Conservation (phyloP, 2,329 filamentous ascomycete species). For the Fusarium chuoi region DNA sequence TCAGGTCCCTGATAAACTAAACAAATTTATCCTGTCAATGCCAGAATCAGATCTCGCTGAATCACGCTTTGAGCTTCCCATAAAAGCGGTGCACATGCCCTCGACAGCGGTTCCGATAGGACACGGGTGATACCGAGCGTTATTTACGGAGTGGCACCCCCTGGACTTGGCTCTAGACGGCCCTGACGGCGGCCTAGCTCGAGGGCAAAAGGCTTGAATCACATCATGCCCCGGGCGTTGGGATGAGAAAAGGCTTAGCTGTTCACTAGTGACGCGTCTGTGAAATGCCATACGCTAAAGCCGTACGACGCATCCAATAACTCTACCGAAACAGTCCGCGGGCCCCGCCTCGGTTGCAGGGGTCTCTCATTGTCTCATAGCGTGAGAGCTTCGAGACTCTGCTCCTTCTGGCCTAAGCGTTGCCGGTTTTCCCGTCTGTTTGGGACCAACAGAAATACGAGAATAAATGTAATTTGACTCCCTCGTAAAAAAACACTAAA, state of each 20-base stretch:
- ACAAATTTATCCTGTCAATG: background rate
- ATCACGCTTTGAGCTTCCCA: background rate
- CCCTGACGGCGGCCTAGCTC: background rate
- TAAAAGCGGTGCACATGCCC: background rate
- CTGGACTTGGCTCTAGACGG: background rate
- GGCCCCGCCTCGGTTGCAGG: background rate
- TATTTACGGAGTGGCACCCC: background rate
- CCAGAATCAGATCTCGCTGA: background rate
- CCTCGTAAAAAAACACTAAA: background rate
- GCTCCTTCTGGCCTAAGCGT: background rate
- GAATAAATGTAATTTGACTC: background rate
- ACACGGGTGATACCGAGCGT: background rate
- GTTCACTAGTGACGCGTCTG: background rate
- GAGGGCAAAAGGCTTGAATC: background rate
- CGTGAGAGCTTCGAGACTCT: background rate
- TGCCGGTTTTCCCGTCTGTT: background rate
- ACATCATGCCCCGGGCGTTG: background rate
- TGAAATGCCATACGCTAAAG: background rate
- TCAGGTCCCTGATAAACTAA: background rate
- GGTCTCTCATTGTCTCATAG: background rate
- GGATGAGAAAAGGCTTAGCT: background rate
- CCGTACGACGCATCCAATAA: slow-evolving; percentile 2
- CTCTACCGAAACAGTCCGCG: background rate
- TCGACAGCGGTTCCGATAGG: background rate
- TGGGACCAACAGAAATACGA: slow-evolving; percentile 1